Evolutionary conservation across 345 rosid genomes (phyloP), one percentile per base, ranked within the genome.

Genomic region (Melaleuca quinquenervia): DNA sequence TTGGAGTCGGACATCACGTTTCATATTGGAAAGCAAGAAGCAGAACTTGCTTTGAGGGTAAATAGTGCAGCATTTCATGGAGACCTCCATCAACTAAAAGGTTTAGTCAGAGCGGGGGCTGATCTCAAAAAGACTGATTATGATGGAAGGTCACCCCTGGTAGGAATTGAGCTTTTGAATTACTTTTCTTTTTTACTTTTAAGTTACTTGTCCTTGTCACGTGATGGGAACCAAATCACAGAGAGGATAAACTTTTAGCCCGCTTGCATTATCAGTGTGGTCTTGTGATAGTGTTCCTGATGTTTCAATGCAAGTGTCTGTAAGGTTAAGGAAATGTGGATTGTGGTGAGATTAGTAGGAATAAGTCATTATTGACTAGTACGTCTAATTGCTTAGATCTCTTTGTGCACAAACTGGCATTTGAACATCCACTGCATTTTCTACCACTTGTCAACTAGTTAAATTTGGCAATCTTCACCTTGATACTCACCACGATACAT

Each of bases 1-100:
- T 87, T 98, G 85, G 98, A 94, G 88, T 91, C 96, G 16, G 99
- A 98, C 84, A 88, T 98, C 85, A 86, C 94, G 87, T 91, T 94
- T 91, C 98, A 98, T 85, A 96, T 98, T 52, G 96, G 93, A 78
- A 96, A 92, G 91, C 99, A 98, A 92, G 99, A 98, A 92, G 94
- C 95, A 84, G 99, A 98, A 87, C 98, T 96, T 87, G 98, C 99
- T 84, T 89, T 96, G 84, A 95, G 92, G 85, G 94, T 98, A 84
- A 98, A 95, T 86, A 96, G 87, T 90, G 95, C 97, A 82, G 96
- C 98, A 87, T 94, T 90, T 87, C 89, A 98, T 87, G 99, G 99
- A 84, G 99, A 98, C 84, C 82, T 94, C 54, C 89, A 91, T 90
- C 96, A 94, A 90, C 94, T 96, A 62, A 95, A 94, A 90, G 86